Evolutionary conservation across 2,329 filamentous ascomycete genomes (phyloP).

Genomic region (Chaetomiaceae sp.): DNA sequence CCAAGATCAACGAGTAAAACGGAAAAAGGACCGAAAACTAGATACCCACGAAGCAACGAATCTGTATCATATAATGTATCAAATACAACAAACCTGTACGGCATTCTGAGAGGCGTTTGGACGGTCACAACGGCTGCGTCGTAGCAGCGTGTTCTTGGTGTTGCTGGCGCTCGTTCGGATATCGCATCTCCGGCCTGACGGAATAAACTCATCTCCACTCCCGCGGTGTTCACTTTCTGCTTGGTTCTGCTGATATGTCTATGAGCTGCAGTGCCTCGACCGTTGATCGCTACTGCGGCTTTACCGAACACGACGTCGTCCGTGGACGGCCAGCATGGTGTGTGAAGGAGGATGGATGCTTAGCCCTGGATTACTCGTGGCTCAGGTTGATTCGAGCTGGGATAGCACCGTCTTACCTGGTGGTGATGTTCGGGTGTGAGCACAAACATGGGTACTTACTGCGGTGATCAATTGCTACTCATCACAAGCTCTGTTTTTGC

Average conservation of each 20-base stretch:
- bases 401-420: too few species aligned
- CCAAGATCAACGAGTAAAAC: slow-evolving; percentile 96
- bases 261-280: background rate
- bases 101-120: background rate
- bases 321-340: background rate
- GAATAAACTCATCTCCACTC: slow-evolving; percentile 13
- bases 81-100: slow-evolving; percentile 23
- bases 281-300: background rate
- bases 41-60: slow-evolving; percentile 27
- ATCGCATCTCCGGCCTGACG: background rate
- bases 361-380: too few species aligned
- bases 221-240: background rate
- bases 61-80: slow-evolving; percentile 30
- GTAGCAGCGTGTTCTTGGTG: slow-evolving; percentile 20
- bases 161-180: background rate
- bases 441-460: too few species aligned
- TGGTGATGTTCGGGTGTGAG: too few species aligned
- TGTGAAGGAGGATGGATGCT: too few species aligned
- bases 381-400: too few species aligned
- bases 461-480: too few species aligned
- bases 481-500: too few species aligned
- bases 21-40: slow-evolving; percentile 19
- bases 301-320: background rate
- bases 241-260: background rate
- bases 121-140: slow-evolving; percentile 3